Base-by-base conservation (phyloP, 164 flowering plant species). In the Liquidambar formosana region DNA sequence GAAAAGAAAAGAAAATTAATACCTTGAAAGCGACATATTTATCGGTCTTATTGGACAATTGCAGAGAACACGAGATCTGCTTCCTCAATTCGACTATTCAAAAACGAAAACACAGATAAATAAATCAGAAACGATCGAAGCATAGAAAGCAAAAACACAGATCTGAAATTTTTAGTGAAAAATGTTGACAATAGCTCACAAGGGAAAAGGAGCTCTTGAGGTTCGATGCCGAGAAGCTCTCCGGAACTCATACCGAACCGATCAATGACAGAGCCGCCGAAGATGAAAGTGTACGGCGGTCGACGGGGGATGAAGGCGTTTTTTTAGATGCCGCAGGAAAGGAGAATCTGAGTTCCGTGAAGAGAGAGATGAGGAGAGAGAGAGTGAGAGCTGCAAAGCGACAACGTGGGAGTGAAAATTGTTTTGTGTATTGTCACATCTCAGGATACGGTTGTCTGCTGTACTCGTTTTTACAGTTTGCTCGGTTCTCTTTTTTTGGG, bases 1-100 rank as follows among this genome's bases (percentile, higher is more conserved):
- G 11, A 57, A 59, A 22, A 12, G 16, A 49, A 12, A 74, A 16
- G 63, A 63, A 63, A 43, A n/a, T n/a, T 9, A 41, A 28, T 58
- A 86, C 89, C 88, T 86, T 86, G 71, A 84, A 86, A 68, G 87
- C 88, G 23, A 86, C 85, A 77, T 77, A 76, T 43, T 79, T 64
- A 38, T 77, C 84, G 28, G 83, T 76, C 61, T 75, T 78, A 56
- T 86, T 86, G 23, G 74, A 61, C 68, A 86, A 58, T 25, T 72
- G 78, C 41, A 86, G 70, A 56, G 85, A 73, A 58, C 83, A 83
- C 21, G 85, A 81, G 78, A 86, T 83, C 83, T 83, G 87, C 80
- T 78, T 83, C 78, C 68, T 78, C 77, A 81, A 67, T 70, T 86
- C 88, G 70, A 84, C 90, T 86, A 48, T 23, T 27, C 53, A 28